Evolutionary conservation across 2,329 filamentous ascomycete species (phyloP), one percentile per base, ranked within the genome.

Genomic region (Claviceps sorghi): DNA sequence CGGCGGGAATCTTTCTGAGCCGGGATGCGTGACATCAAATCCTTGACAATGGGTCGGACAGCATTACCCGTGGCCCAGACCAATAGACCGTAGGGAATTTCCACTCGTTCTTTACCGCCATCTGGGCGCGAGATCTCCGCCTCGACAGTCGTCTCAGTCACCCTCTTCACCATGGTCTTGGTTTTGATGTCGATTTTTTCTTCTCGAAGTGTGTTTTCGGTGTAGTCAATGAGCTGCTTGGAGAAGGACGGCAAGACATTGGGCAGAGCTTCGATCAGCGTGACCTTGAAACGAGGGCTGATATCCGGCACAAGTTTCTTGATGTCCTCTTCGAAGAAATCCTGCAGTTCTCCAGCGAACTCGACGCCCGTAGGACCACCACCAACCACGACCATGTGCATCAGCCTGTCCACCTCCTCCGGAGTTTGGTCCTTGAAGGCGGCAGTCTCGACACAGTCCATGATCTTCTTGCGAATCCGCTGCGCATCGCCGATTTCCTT

Each of bases 1-100:
- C 93, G 89, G 60, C 90, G 85, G 32, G 93, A 95, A 70, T 95
- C 84, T 74, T 91, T 93, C 69, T 98, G 93, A 4, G 90, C 93
- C 29, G 90, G 88, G 58, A 98, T 91, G 70, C 90, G 86, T 61
- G 72, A 72, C 81, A 97, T 95, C 56, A 98, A 82, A 67, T 98
- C 91, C 66, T 84, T 86, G 66, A 98, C 82, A 17, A 98, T 76
- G 29, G 86, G 84, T 53, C 93, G 89, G 56, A 97, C 76, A 48
- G 93, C 88, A 69, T 98, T 98, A 66, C 93, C 93, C 40, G 93
- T 98, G 49, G 93, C 93, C 93, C 93, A 98, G 58, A 98, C 93
- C 45, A 98, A 83, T 43, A 97, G 83, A 63, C 93, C 93, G 67
- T 94, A 98, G 57, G 93, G 91, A 59, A 97, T 89, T 51, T 78